These are phyloP conservation scores for Rhizopogon salebrosus DNA, from an alignment of 768 basidiomycete species.

Conservation along the genomic window DNA sequence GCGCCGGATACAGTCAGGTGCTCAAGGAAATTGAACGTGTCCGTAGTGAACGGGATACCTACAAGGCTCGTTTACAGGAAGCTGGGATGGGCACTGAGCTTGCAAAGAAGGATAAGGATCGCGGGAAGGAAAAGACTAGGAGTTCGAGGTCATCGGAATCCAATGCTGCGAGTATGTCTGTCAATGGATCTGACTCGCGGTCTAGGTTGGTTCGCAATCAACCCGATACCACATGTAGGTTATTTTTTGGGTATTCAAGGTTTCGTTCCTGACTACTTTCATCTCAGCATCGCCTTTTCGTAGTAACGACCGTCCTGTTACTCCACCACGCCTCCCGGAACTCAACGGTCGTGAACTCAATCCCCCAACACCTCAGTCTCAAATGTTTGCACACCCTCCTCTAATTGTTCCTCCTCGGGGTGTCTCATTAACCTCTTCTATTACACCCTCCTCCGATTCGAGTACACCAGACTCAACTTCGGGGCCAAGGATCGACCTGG, in stretches of 20 bases:
- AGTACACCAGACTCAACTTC: conserved; percentile 23
- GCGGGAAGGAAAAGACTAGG: conserved; percentile 12
- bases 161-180: conserved; percentile 10
- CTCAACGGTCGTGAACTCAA: conserved; percentile 4
- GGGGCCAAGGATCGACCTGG: conserved; percentile 7
- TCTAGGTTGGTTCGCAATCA: conserved; percentile 15
- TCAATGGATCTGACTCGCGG: conserved; percentile 22
- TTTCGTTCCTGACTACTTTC: not conserved
- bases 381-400: conserved; percentile 4
- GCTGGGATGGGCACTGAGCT: conserved; percentile 36
- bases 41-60: conserved; percentile 72
- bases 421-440: conserved; percentile 11
- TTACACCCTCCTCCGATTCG: not conserved
- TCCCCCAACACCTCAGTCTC: conserved; percentile 2
- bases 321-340: conserved; percentile 15
- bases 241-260: not conserved
- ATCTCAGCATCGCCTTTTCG: conserved; percentile 6
- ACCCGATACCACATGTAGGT: conserved; percentile 31
- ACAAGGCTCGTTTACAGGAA: conserved; percentile 29
- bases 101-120: conserved; percentile 21
- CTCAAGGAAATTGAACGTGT: conserved; percentile 85
- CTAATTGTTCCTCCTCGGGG: conserved; percentile 17
- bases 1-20: conserved; percentile 72
- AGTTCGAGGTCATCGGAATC: conserved; percentile 17
- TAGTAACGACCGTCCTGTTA: conserved; percentile 17